Percentiles rank a stretch among this genome's conserved stretches.
Evolutionary conservation across 805 yeast genomes (phyloP).

Genomic region (Yamadazyma scolyti): DNA sequence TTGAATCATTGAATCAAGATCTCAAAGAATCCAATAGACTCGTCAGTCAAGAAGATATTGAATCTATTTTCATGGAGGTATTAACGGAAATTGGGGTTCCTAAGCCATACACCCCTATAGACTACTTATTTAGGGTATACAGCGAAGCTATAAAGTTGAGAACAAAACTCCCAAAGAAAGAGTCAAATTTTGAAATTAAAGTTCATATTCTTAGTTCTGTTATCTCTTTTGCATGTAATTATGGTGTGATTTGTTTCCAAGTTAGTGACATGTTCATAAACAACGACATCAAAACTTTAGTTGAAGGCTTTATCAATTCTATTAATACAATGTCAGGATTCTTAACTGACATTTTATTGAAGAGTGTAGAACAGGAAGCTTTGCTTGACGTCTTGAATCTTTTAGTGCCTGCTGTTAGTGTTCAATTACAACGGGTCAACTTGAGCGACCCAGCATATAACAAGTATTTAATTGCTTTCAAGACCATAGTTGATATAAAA

Average conservation of each 20-base stretch:
- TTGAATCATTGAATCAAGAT: constrained; percentile 24
- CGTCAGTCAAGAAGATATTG: constrained; percentile 36
- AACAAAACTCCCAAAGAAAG: constrained; percentile 41
- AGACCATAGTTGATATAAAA: constrained; percentile 56
- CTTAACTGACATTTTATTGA: constrained; percentile 51
- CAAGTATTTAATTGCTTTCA: constrained; percentile 51
- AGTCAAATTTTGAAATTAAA: constrained; percentile 34
- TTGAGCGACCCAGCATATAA: constrained; percentile 51
- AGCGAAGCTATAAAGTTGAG: constrained; percentile 34
- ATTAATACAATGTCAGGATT: constrained; percentile 29
- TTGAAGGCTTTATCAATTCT: constrained; percentile 21
- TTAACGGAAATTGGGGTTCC: constrained; percentile 53
- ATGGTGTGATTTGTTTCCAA: constrained; percentile 66
- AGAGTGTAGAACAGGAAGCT: constrained; percentile 65
- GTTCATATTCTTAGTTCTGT: constrained; percentile 43
- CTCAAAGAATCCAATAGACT: constrained; percentile 8
- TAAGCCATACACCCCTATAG: constrained; percentile 33
- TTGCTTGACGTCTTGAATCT: constrained; percentile 56
- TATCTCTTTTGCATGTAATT: constrained; percentile 50
- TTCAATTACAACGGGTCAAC: constrained; percentile 34
- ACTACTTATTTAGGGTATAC: constrained; percentile 48
- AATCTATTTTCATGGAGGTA: constrained; percentile 51
- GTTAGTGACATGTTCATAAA: constrained; percentile 59
- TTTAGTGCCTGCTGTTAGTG: constrained; percentile 44
- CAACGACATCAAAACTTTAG: constrained; percentile 28